Percentiles rank a stretch among this genome's conserved stretches.
phyloP scores from a whole-genome alignment of 306 rosid genomes.

The Glycine latifolia region DNA sequence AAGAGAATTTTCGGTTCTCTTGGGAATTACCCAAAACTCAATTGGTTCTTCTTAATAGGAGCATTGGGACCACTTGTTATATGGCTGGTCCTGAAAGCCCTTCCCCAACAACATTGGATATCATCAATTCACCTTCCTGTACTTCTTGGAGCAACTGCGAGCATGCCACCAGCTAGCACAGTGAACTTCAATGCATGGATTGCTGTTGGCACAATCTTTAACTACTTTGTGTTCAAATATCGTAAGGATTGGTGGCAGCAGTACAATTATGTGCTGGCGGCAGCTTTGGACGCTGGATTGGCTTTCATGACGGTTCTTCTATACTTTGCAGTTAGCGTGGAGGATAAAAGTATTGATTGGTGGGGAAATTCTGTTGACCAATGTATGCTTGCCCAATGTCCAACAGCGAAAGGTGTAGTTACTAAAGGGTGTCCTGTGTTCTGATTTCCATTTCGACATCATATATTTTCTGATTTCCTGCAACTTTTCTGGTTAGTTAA shows the following conservation, averaged over 20 bases:
- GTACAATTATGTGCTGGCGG: constrained; percentile 76
- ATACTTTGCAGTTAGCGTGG: constrained; percentile 53
- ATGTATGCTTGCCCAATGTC: constrained; percentile 63
- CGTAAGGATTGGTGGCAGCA: constrained; percentile 76
- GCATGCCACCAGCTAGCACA: constrained; percentile 74
- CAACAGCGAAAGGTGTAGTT: constrained; percentile 66
- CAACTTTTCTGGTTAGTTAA: background rate
- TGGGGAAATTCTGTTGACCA: constrained; percentile 66
- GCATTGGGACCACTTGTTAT: constrained; percentile 60
- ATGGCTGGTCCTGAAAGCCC: constrained; percentile 60
- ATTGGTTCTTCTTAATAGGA: constrained; percentile 74
- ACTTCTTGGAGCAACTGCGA: constrained; percentile 71
- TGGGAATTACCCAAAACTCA: constrained; percentile 61
- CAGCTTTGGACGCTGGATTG: constrained; percentile 77
- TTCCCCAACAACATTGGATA: constrained; percentile 68
- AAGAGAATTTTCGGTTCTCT: constrained; percentile 66
- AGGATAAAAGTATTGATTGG: constrained; percentile 47
- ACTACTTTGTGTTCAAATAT: constrained; percentile 62
- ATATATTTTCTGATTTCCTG: background rate
- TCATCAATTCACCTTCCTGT: constrained; percentile 73
- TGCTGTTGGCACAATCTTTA: constrained; percentile 58
- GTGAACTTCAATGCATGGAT: constrained; percentile 81
- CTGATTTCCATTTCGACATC: constrained; percentile 5
- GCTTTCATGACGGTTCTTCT: constrained; percentile 72
- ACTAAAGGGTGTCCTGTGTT: constrained; percentile 60